Evolutionary conservation across 1,284 basidiomycete genomes (phyloP).

Genomic region (Ceratobasidium sp.): DNA sequence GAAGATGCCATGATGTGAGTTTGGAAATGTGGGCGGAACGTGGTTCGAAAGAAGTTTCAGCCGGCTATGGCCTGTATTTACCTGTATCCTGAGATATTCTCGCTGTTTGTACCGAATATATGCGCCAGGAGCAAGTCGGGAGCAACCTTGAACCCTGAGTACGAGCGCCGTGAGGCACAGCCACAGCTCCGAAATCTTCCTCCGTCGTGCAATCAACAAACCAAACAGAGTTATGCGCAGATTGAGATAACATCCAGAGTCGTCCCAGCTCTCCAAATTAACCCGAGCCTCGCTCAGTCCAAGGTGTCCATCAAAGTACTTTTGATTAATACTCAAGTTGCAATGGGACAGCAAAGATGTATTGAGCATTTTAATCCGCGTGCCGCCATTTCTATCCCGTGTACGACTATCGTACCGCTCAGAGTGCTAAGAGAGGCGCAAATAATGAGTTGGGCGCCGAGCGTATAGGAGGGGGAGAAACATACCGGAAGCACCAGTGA

Average conservation of each 20-base stretch:
- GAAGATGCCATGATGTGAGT: background rate
- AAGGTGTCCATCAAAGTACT: background rate
- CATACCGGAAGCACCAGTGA: constrained; percentile 74
- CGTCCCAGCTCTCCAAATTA: too few species aligned
- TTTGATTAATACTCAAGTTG: background rate
- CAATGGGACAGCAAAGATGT: background rate
- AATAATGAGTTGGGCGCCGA: too few species aligned
- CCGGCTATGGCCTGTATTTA: too few species aligned
- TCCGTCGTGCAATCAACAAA: background rate
- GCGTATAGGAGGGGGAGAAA: background rate
- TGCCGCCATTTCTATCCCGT: background rate
- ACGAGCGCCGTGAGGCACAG: constrained; percentile 13
- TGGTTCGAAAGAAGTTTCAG: background rate
- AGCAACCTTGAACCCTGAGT: background rate
- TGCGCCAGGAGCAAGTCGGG: too few species aligned
- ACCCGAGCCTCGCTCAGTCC: too few species aligned
- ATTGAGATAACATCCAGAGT: too few species aligned
- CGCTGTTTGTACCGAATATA: too few species aligned
- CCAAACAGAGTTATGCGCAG: background rate
- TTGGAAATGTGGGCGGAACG: background rate
- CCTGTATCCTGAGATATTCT: too few species aligned
- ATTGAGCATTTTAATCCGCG: constrained; percentile 10
- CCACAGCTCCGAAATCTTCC: constrained; percentile 10
- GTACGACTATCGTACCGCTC: background rate
- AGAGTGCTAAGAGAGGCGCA: background rate